Percentiles rank a stretch among this genome's conserved stretches.
Conservation (phyloP, 495 filamentous ascomycete genomes). For the Usnea hakonensis region DNA sequence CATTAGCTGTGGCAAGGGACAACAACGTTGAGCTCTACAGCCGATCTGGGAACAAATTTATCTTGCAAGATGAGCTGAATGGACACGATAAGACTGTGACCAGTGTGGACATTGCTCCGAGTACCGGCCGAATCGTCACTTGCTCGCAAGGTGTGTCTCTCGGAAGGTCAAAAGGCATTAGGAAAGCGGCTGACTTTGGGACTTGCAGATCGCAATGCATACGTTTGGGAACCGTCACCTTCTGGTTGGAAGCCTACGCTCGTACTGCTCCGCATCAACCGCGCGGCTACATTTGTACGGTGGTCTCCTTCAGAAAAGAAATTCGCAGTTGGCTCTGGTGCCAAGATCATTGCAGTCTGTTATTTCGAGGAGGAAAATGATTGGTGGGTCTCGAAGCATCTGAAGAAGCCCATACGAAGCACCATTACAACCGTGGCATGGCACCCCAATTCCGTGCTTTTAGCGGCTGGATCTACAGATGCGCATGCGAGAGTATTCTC, state of each 20-base stretch:
- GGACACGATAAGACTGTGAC: constrained; percentile 97
- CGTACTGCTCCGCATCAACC: constrained; percentile 93
- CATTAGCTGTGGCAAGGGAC: constrained; percentile 85
- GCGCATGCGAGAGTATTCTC: constrained; percentile 96
- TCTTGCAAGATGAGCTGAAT: constrained; percentile 81
- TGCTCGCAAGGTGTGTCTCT: constrained; percentile 75
- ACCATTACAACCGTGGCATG: constrained; percentile 90
- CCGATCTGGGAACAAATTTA: constrained; percentile 64
- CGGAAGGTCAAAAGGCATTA: neutral
- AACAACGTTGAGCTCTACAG: constrained; percentile 85
- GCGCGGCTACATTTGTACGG: constrained; percentile 91
- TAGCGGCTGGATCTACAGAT: constrained; percentile 90
- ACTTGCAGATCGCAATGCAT: constrained; percentile 79
- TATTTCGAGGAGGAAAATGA: constrained; percentile 99
- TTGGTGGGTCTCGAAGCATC: constrained; percentile 99
- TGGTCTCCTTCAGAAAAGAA: constrained; percentile 97
- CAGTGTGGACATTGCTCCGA: constrained; percentile 88
- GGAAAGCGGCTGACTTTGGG: neutral
- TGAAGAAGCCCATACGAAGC: constrained; percentile 95
- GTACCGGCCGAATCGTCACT: constrained; percentile 85
- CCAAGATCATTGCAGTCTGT: constrained; percentile 92
- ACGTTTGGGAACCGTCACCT: constrained; percentile 91
- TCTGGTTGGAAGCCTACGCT: constrained; percentile 94
- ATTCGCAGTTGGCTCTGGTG: constrained; percentile 94
- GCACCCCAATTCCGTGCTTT: constrained; percentile 94